phyloP scores from a whole-genome alignment of 129 eudicot genomes.

The Sambucus nigra region DNA sequence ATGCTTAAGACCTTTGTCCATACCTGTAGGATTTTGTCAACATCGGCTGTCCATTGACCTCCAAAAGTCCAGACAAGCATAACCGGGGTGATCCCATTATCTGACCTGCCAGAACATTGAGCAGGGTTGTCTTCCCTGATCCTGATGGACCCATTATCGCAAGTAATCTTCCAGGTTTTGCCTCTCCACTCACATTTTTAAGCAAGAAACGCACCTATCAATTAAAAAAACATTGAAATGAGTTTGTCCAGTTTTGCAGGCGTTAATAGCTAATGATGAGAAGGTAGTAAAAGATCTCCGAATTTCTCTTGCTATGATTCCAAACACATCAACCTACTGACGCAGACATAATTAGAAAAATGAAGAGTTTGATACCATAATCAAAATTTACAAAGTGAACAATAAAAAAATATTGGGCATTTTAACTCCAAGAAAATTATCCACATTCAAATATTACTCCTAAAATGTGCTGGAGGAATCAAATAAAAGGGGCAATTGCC shows the following conservation, averaged over 20 bases:
- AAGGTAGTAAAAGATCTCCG: not conserved
- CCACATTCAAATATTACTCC: too few species aligned
- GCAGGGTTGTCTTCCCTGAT: constrained; percentile 96
- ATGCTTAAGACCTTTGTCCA: too few species aligned
- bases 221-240: not conserved
- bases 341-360: too few species aligned
- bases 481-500: too few species aligned
- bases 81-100: constrained; percentile 56
- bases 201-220: constrained; percentile 71
- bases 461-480: too few species aligned
- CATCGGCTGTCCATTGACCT: constrained; percentile 63
- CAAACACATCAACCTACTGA: too few species aligned
- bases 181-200: constrained; percentile 89
- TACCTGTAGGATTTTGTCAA: constrained; percentile 69
- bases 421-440: too few species aligned
- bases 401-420: too few species aligned
- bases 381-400: too few species aligned
- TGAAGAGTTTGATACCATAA: too few species aligned
- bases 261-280: not conserved
- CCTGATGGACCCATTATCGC: constrained; percentile 99
- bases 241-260: not conserved
- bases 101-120: constrained; percentile 90
- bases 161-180: constrained; percentile 93
- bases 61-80: constrained; percentile 81
- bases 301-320: not conserved